These are phyloP conservation scores for Lonicera japonica DNA, from an alignment of 129 eudicot genomes.

Conservation along the genomic window DNA sequence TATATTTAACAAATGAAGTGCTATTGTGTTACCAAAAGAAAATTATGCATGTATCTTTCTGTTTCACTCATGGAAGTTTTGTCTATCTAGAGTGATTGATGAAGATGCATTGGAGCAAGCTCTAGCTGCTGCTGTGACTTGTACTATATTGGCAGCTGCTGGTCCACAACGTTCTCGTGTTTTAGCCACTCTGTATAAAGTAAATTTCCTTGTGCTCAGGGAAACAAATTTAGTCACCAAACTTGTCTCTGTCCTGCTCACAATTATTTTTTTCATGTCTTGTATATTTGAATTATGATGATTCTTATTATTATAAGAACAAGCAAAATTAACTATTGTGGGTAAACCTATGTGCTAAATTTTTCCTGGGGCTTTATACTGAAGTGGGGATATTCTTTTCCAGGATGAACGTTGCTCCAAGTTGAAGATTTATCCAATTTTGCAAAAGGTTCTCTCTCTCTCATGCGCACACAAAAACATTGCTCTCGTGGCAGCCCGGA, in stretches of 20 bases:
- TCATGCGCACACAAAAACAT: neutral
- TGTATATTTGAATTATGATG: too few relatives aligned
- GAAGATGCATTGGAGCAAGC: constrained; percentile 99
- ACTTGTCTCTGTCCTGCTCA: neutral
- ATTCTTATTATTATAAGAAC: too few relatives aligned
- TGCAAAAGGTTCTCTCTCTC: constrained; percentile 73
- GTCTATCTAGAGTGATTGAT: constrained; percentile 63
- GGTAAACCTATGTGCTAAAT: too few relatives aligned
- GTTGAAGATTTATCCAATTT: constrained; percentile 83
- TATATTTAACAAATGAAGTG: too few relatives aligned
- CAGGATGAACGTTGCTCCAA: constrained; percentile 98
- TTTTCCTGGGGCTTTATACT: neutral
- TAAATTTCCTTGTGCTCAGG: constrained; percentile 17
- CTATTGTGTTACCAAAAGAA: too few relatives aligned
- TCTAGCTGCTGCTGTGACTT: constrained; percentile 92
- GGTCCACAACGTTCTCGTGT: constrained; percentile 99
- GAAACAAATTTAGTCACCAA: too few relatives aligned
- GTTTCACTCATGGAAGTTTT: constrained; percentile 16
- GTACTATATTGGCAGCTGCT: constrained; percentile 99
- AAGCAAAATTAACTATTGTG: too few relatives aligned
- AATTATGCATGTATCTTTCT: too few relatives aligned
- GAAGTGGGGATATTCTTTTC: constrained; percentile 1
- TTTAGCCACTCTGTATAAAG: constrained; percentile 97
- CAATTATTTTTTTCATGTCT: neutral
- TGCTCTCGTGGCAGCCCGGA: too few relatives aligned